Evolutionary conservation across 495 filamentous ascomycete genomes (phyloP).

Genomic region (Aspergillus cavernicola): DNA sequence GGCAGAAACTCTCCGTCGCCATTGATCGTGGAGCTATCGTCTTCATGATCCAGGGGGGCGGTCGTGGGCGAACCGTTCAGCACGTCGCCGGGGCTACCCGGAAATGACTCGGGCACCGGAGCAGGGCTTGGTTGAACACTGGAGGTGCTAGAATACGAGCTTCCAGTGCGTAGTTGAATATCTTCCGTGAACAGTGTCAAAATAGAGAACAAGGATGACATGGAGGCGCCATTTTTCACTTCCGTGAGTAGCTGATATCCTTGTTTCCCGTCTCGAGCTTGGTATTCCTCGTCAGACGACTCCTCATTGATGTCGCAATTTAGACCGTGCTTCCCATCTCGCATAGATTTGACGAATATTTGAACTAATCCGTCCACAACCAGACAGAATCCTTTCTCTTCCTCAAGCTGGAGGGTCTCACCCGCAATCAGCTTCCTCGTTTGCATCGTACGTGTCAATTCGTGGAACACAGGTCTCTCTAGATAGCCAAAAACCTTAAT

Average conservation of each 20-base stretch:
- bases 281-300: conserved; percentile 65
- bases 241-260: conserved; percentile 93
- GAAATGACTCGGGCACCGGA: conserved; percentile 43
- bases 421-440: conserved; percentile 93
- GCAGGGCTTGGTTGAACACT: conserved; percentile 31
- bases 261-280: conserved; percentile 57
- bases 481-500: conserved; percentile 99
- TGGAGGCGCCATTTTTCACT: conserved; percentile 95
- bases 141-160: conserved; percentile 39
- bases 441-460: conserved; percentile 96
- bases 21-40: conserved; percentile 17
- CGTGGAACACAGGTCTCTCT: conserved; percentile 94
- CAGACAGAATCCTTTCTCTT: conserved; percentile 96
- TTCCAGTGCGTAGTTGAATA: conserved; percentile 64
- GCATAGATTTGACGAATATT: conserved; percentile 92
- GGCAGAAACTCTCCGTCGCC: conserved; percentile 35
- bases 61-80: conserved; percentile 35
- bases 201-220: conserved; percentile 97
- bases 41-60: conserved; percentile 16
- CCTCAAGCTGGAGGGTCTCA: conserved; percentile 89
- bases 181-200: conserved; percentile 96
- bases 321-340: conserved; percentile 43
- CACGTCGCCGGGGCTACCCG: conserved; percentile 39
- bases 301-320: conserved; percentile 28
- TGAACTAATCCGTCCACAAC: conserved; percentile 96